These are phyloP conservation scores for Lumnitzera littorea DNA, from an alignment of 345 rosid species.

Conservation along the genomic window DNA sequence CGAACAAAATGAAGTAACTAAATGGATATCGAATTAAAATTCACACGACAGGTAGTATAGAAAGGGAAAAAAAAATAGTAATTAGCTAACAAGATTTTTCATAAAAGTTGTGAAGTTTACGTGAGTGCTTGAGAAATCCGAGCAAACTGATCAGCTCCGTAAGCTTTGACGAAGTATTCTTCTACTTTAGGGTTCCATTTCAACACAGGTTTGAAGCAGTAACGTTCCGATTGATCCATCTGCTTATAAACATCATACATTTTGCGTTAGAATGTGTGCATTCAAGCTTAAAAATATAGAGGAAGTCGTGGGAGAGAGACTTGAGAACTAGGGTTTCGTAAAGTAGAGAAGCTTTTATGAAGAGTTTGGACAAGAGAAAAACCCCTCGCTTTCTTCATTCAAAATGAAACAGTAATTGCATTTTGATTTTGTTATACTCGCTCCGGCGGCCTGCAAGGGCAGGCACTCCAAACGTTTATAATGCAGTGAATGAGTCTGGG, in stretches of 20 bases:
- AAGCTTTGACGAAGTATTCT: conserved; percentile 73
- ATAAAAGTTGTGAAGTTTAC: conserved; percentile 19
- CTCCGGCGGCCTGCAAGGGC: too few species aligned
- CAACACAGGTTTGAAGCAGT: conserved; percentile 62
- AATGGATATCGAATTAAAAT: too few species aligned
- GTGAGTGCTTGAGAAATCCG: conserved; percentile 73
- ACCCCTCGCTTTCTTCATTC: conserved; percentile 63
- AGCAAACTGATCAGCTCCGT: conserved; percentile 64
- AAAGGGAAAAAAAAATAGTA: neutral
- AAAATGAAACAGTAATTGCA: conserved; percentile 1
- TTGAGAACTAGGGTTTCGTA: conserved; percentile 17
- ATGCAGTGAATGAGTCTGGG: too few species aligned
- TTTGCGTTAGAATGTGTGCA: neutral
- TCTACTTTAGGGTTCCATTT: conserved; percentile 83
- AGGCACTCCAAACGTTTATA: too few species aligned
- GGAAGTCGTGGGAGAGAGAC: neutral
- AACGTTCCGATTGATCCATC: conserved; percentile 65
- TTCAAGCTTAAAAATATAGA: too few species aligned
- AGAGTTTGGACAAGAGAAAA: conserved; percentile 25
- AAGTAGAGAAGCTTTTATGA: conserved; percentile 18
- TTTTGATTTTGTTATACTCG: too few species aligned
- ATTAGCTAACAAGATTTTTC: neutral
- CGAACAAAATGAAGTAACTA: too few species aligned
- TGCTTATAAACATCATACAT: neutral
- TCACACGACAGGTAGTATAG: neutral